These are phyloP conservation scores for Aspergillus sclerotialis DNA, from an alignment of 2,329 filamentous ascomycete genomes.

Conservation along the genomic window DNA sequence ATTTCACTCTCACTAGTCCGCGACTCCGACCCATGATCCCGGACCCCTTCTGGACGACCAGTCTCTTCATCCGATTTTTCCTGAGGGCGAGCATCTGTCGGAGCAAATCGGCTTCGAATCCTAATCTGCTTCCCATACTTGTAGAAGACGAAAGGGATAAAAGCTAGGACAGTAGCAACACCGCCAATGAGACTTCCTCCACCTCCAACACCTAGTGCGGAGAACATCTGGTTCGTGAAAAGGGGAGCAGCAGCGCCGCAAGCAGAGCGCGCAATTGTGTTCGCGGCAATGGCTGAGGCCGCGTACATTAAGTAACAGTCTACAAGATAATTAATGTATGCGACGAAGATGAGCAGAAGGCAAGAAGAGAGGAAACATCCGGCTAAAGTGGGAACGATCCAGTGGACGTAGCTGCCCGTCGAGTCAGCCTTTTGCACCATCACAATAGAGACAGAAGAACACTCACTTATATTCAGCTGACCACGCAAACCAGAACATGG, in stretches of 20 bases:
- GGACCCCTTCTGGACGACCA: neutral
- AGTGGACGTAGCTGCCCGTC: constrained; percentile 28
- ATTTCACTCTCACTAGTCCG: neutral
- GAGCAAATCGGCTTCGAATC: constrained; percentile 38
- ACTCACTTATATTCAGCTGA: constrained; percentile 24
- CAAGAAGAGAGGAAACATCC: constrained; percentile 36
- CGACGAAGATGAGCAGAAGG: constrained; percentile 45
- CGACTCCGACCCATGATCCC: neutral
- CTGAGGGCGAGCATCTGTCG: constrained; percentile 4
- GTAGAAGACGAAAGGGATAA: constrained; percentile 36
- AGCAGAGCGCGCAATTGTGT: neutral
- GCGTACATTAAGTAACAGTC: neutral
- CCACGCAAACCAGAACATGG: constrained; percentile 41
- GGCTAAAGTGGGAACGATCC: constrained; percentile 42
- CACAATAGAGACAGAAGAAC: neutral
- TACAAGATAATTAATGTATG: constrained; percentile 37
- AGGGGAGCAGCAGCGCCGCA: constrained; percentile 16
- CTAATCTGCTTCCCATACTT: constrained; percentile 35
- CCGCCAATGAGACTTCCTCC: constrained; percentile 18
- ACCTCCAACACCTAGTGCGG: constrained; percentile 14
- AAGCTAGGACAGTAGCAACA: constrained; percentile 12
- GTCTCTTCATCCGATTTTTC: constrained; percentile 3
- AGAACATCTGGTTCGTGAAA: constrained; percentile 18
- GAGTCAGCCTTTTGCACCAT: constrained; percentile 3
- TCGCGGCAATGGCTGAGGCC: constrained; percentile 1